A percentile compares a stretch with the other conserved stretches of the same genome.
Evolutionary conservation across 2,329 filamentous ascomycete species (phyloP).

Genomic region (Harringtonia aguacate): DNA sequence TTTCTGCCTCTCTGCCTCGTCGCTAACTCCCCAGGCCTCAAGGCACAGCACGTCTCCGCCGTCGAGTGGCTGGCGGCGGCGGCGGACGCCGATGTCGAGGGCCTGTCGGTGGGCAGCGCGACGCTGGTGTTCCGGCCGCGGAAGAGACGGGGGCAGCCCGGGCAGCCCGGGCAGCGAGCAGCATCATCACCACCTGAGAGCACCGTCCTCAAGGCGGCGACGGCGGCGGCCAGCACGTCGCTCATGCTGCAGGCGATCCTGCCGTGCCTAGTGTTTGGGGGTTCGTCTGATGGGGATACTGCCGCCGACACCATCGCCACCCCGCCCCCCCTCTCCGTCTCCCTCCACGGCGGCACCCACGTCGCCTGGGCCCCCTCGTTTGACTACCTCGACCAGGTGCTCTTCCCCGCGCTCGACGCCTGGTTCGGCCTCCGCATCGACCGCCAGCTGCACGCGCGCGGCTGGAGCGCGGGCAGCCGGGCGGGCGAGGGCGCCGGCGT

Average conservation of each 20-base stretch:
- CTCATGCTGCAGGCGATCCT: constrained; percentile 51
- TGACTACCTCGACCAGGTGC: constrained; percentile 52
- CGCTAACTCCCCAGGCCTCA: constrained; percentile 35
- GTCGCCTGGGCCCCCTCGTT: constrained; percentile 45
- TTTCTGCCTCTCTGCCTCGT: neutral
- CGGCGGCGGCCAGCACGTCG: constrained; percentile 40
- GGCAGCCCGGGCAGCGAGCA: too few relatives aligned
- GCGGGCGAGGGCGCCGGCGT: constrained; percentile 23
- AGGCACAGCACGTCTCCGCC: constrained; percentile 47
- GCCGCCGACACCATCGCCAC: constrained; percentile 19
- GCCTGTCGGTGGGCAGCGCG: constrained; percentile 39
- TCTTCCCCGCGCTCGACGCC: constrained; percentile 41
- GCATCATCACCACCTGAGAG: too few relatives aligned
- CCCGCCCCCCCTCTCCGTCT: constrained; percentile 29
- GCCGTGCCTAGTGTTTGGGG: constrained; percentile 43
- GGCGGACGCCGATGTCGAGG: constrained; percentile 38
- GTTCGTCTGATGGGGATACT: neutral
- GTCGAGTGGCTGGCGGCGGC: constrained; percentile 42
- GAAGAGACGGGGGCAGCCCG: too few relatives aligned
- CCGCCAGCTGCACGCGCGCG: constrained; percentile 30
- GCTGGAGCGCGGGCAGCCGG: constrained; percentile 38
- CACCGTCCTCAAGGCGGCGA: constrained; percentile 27
- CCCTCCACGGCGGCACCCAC: constrained; percentile 49
- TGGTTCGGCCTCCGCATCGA: constrained; percentile 38
- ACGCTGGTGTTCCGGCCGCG: constrained; percentile 36